Conservation (phyloP, 108 stramenopile species). For the Mayamaea pseudoterrestris region DNA sequence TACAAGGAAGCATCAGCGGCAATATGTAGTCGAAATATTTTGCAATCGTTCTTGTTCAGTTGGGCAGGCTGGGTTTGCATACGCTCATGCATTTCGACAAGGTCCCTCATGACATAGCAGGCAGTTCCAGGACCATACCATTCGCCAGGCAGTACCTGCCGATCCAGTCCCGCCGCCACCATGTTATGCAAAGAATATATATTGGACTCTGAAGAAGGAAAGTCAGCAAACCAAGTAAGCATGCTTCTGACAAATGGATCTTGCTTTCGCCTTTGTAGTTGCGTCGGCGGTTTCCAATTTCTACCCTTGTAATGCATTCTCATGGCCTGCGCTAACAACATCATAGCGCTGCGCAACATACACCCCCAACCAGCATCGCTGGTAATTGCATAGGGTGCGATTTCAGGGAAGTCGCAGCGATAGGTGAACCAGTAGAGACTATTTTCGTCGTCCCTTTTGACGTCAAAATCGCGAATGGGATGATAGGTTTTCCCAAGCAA, state of each 20-base stretch:
- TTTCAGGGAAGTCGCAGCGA: conserved; percentile 63
- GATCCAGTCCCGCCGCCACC: conserved; percentile 64
- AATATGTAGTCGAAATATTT: conserved; percentile 53
- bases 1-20: conserved; percentile 80
- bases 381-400: conserved; percentile 70
- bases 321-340: conserved; percentile 84
- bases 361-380: conserved; percentile 98
- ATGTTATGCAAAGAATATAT: conserved; percentile 76
- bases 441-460: conserved; percentile 21
- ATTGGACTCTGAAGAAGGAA: conserved; percentile 32
- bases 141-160: conserved; percentile 74
- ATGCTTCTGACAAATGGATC: conserved; percentile 28
- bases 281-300: conserved; percentile 33
- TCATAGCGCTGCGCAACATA: conserved; percentile 95
- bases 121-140: conserved; percentile 86
- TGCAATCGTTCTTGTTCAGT: conserved; percentile 10
- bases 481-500: conserved; percentile 37
- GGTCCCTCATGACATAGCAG: conserved; percentile 65
- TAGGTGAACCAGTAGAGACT: conserved; percentile 72
- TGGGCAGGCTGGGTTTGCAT: conserved; percentile 6
- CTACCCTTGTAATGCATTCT: conserved; percentile 54
- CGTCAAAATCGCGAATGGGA: conserved; percentile 19
- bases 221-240: conserved; percentile 76
- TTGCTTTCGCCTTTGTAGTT: conserved; percentile 7
- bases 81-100: conserved; percentile 37